Percentiles rank a stretch among this genome's conserved stretches.
Conservation (phyloP, 202 grass and related monocot species). For the Elaeis oleifera region DNA sequence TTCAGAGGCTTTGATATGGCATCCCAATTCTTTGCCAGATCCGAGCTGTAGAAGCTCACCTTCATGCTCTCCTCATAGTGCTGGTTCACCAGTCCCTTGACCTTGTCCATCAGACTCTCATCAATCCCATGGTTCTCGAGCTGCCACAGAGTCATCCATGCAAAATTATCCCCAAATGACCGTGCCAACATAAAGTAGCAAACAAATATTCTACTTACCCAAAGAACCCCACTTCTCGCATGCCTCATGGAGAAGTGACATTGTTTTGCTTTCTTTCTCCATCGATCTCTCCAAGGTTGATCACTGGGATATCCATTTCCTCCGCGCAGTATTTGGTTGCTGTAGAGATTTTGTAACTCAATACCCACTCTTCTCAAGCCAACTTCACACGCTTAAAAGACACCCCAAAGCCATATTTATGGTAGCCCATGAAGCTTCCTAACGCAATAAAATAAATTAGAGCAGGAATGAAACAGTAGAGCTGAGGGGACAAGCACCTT, state of each 20-base stretch:
- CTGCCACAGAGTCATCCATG: slow-evolving; percentile 14
- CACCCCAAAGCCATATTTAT: slow-evolving; percentile 30
- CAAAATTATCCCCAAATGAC: slow-evolving; percentile 1
- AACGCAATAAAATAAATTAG: slow-evolving; percentile 17
- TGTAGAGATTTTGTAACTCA: background rate
- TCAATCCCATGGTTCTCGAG: slow-evolving; percentile 48
- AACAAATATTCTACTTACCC: slow-evolving; percentile 32
- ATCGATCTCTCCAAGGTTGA: slow-evolving; percentile 38
- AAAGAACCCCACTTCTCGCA: slow-evolving; percentile 53
- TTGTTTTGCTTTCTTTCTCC: slow-evolving; percentile 33
- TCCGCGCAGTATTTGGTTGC: background rate
- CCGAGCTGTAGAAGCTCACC: slow-evolving; percentile 42
- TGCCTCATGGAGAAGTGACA: slow-evolving; percentile 50
- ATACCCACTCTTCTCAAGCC: slow-evolving; percentile 23
- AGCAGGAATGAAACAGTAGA: slow-evolving; percentile 12
- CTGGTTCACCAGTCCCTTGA: slow-evolving; percentile 41
- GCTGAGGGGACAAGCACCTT: slow-evolving; percentile 25
- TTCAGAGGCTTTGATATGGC: slow-evolving; percentile 26
- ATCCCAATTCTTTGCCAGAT: slow-evolving; percentile 23
- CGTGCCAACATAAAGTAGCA: background rate
- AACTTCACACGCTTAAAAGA: slow-evolving; percentile 11
- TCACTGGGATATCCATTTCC: slow-evolving; percentile 53
- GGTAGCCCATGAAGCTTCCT: slow-evolving; percentile 16
- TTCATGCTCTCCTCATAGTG: slow-evolving; percentile 39
- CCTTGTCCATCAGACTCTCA: slow-evolving; percentile 32